A percentile compares a stretch with the other conserved stretches of the same genome.
phyloP scores from a whole-genome alignment of 768 basidiomycete species.

The Arthromyces matolae region DNA sequence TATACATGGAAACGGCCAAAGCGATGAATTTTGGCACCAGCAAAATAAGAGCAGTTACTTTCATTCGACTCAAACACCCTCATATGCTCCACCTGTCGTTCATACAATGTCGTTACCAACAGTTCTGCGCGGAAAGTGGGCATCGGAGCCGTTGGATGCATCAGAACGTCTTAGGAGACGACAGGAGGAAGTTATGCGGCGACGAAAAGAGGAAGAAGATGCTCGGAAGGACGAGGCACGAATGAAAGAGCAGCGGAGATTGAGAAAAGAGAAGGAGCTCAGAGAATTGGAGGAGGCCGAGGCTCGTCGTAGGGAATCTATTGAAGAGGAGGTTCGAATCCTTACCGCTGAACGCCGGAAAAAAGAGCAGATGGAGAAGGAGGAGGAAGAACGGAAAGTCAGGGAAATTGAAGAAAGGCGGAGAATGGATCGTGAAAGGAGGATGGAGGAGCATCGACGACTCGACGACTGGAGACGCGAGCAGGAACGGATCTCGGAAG shows the following conservation, averaged over 20 bases:
- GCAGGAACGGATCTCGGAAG: slow-evolving; percentile 41
- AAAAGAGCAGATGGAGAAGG: slow-evolving; percentile 37
- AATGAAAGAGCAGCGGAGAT: slow-evolving; percentile 36
- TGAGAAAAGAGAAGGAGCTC: slow-evolving; percentile 39
- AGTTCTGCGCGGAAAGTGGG: slow-evolving; percentile 35
- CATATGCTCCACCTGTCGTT: background rate
- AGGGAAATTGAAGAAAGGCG: slow-evolving; percentile 46
- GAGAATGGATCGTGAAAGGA: slow-evolving; percentile 41
- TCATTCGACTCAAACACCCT: slow-evolving; percentile 2
- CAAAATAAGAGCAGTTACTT: slow-evolving; percentile 13
- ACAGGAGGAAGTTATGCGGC: slow-evolving; percentile 27
- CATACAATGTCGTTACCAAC: slow-evolving; percentile 18
- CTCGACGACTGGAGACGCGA: slow-evolving; percentile 52
- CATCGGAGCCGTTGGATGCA: slow-evolving; percentile 28
- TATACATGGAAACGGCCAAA: slow-evolving; percentile 20
- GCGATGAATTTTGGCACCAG: slow-evolving; percentile 16
- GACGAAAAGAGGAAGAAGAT: slow-evolving; percentile 37
- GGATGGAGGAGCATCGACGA: slow-evolving; percentile 47
- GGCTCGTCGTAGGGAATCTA: slow-evolving; percentile 31
- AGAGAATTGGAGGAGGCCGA: slow-evolving; percentile 44
- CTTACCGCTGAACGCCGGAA: slow-evolving; percentile 34
- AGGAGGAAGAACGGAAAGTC: slow-evolving; percentile 43
- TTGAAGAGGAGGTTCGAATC: slow-evolving; percentile 39
- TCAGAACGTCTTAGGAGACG: slow-evolving; percentile 30
- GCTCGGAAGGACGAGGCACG: slow-evolving; percentile 42